phyloP scores from a whole-genome alignment of 2,329 filamentous ascomycete species.

The Ceratocystis cubensis region DNA sequence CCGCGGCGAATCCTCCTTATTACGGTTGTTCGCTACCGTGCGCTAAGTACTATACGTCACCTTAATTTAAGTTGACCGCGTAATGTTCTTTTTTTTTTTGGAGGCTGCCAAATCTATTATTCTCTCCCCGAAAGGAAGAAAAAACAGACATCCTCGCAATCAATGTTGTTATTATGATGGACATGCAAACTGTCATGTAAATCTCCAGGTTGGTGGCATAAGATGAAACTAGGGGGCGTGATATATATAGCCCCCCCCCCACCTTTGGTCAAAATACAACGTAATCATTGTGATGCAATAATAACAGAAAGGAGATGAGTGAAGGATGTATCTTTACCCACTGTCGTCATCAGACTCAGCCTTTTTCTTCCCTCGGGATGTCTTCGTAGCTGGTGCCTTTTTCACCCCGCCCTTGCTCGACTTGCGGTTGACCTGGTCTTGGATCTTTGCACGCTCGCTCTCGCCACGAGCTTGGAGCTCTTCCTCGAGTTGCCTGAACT shows the following conservation, averaged over 20 bases:
- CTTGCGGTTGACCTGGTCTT: constrained; percentile 69
- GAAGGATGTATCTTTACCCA: not conserved
- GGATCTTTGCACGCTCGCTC: constrained; percentile 59
- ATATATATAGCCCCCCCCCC: not conserved
- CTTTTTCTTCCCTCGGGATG: constrained; percentile 26
- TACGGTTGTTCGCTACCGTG: not conserved
- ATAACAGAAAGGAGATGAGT: not conserved
- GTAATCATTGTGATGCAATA: not conserved
- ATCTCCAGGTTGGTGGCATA: not conserved
- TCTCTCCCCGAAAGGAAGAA: not conserved
- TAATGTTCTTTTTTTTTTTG: not conserved
- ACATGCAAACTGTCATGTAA: not conserved
- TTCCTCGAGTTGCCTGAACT: constrained; percentile 54
- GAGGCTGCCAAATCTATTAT: not conserved
- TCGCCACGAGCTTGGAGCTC: constrained; percentile 55
- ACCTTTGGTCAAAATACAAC: not conserved
- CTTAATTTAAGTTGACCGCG: not conserved
- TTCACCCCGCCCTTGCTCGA: constrained; percentile 43
- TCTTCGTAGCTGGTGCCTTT: constrained; percentile 29
- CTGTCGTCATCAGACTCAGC: constrained; percentile 17
- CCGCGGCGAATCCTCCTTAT: not conserved
- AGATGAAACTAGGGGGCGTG: not conserved
- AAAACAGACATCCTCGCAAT: no score
- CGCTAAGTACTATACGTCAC: not conserved
- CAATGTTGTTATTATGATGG: not conserved